Base-by-base conservation (phyloP, 1,139 yeast genomes). In the Hyphopichia fennica region DNA sequence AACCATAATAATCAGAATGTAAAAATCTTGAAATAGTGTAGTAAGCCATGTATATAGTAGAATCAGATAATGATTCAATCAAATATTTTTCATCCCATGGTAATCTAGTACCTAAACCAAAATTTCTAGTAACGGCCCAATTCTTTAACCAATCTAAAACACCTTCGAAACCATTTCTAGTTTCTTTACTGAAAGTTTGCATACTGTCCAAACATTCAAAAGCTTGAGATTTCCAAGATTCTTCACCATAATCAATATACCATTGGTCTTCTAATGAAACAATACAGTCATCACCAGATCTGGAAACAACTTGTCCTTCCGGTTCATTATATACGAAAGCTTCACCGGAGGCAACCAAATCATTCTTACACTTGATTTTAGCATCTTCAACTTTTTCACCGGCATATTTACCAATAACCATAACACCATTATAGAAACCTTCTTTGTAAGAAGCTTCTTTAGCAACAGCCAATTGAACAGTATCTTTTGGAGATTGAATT, bases 181-280 rank as follows among this genome's bases (percentile, higher is more conserved):
- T 88, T 72, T 93, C 99, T 44, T 84, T 75, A 41, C 85, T 76
- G 72, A 79, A 93, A 17, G 95, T 80, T 65, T 87, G 81, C 95
- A 95, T 84, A 51, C 67, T 62, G 37, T 74, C 76, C 52, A 95
- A 78, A 63, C 96, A 87, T 54, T 87, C 95, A 50, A 84, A 74
- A 43, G 98, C 95, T 63, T 81, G 80, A n/a, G 74, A 66, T 62
- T 87, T 87, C 99, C 99, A 95, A 27, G 70, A 56, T 53, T 83
- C 90, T 79, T 95, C 99, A 77, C 99, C 99, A 60, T 95, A 95
- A 65, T 95, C 98, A 58, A 89, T 79, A 67, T 82, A 95, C 99
- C 99, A 95, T 75, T 95, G 99, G 69, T 95, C 99, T 71, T 95
- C 98, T 45, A 95, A 80, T 14, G 98, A 90, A 41, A 93, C 99